A percentile compares a stretch with the other conserved stretches of the same genome.
phyloP scores from a whole-genome alignment of 2,329 filamentous ascomycete genomes.

The Talaromyces sp. region DNA sequence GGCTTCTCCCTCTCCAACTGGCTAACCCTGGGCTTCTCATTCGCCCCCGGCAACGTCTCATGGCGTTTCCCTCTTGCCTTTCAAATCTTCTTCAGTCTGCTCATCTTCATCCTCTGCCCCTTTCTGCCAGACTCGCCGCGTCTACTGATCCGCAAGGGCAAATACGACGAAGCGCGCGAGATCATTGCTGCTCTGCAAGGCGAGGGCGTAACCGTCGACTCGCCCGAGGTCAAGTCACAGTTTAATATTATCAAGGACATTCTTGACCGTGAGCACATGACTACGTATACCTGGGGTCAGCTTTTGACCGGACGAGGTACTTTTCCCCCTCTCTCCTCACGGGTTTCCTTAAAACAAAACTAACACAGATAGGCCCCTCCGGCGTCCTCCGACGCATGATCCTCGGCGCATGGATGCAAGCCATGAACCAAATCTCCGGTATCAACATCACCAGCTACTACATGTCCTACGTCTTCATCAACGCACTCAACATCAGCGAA shows the following conservation, averaged over 20 bases:
- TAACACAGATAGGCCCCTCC: constrained; percentile 22
- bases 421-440: constrained; percentile 33
- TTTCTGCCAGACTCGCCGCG: constrained; percentile 42
- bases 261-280: constrained; percentile 42
- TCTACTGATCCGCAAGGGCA: constrained; percentile 40
- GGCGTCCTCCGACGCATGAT: constrained; percentile 42
- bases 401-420: constrained; percentile 41
- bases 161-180: constrained; percentile 33
- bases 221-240: constrained; percentile 6
- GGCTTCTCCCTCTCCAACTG: constrained; percentile 45
- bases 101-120: constrained; percentile 35
- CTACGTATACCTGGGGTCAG: constrained; percentile 43
- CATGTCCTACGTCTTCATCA: constrained; percentile 40
- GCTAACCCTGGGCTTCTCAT: constrained; percentile 43
- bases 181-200: constrained; percentile 22
- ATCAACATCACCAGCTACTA: constrained; percentile 37
- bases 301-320: constrained; percentile 36
- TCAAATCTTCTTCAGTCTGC: constrained; percentile 38
- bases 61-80: constrained; percentile 42
- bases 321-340: background rate
- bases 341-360: background rate
- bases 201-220: constrained; percentile 1
- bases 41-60: constrained; percentile 25
- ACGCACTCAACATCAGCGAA: constrained; percentile 35
- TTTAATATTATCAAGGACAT: constrained; percentile 29